Base-by-base conservation (phyloP, 2,329 filamentous ascomycete genomes). In the Trichoderma sp. region DNA sequence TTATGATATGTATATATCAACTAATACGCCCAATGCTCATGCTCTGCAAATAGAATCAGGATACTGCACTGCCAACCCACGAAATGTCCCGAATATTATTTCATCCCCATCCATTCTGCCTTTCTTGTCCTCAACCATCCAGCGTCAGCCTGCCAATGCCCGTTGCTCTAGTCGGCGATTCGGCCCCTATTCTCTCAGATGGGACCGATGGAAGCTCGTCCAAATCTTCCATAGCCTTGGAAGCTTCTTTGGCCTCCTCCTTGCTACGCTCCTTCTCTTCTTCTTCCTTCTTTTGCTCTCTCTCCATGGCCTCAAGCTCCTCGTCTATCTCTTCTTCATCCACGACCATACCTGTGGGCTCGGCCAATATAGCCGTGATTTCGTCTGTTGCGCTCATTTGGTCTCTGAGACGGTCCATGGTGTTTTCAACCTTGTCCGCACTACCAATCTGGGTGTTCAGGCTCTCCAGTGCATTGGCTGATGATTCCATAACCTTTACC, bases 271-370 rank as follows among this genome's bases (percentile, higher is more conserved):
- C 77, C 89, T 87, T 50, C 83, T 85, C 85, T 76, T 87, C 85
- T 75, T 90, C 88, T 81, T 89, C 89, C 80, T 86, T 86, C 78
- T 81, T 84, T 79, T 91, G 89, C 78, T 90, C 87, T 41, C 82
- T 86, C 84, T 95, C 92, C 85, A 99, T 86, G 4, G 88, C 92
- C 78, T 93, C 93, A 64, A 98, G 88, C 85, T 98, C 96, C 76
- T 96, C 93, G 79, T 98, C 95, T 74, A 98, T 91, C 82, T 97
- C 95, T 24, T 81, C 88, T 81, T 98, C 95, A 82, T 98, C 94
- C 38, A 97, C 87, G 1, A 83, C 83, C 56, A 80, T 81, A 16
- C 85, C 86, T 14, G 85, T 87, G 6, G 81, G 79, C 79, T 97
- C 94, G 71, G 92, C 91, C 77, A 98, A 89, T 56, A 96, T 92